phyloP scores from a whole-genome alignment of 2,329 filamentous ascomycete species.

The Cladosporium oxysporum region DNA sequence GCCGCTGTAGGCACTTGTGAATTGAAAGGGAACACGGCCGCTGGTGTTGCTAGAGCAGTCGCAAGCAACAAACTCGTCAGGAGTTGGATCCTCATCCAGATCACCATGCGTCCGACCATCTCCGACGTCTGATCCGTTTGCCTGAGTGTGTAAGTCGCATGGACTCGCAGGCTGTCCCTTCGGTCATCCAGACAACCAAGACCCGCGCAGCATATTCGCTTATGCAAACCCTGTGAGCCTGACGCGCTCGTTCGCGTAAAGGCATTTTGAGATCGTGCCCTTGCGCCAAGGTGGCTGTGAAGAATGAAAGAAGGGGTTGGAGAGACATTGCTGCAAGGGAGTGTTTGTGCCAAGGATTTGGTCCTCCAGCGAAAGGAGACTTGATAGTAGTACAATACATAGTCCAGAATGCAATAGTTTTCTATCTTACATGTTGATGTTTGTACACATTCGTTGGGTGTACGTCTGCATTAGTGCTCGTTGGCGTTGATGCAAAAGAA shows the following conservation, averaged over 20 bases:
- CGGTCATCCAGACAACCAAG: background rate
- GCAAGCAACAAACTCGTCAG: background rate
- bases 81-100: background rate
- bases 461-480: background rate
- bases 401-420: background rate
- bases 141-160: slow-evolving; percentile 3
- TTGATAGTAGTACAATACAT: slow-evolving; percentile 15
- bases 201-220: slow-evolving; percentile 11
- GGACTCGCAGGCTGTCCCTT: background rate
- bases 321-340: slow-evolving; percentile 18
- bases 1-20: slow-evolving; percentile 81
- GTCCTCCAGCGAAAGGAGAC: background rate
- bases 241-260: slow-evolving; percentile 19
- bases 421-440: slow-evolving; percentile 16
- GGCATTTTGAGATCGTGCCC: slow-evolving; percentile 19
- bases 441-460: background rate
- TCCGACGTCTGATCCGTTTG: background rate
- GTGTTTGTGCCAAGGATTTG: slow-evolving; percentile 5
- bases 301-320: slow-evolving; percentile 15
- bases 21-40: slow-evolving; percentile 71
- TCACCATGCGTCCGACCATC: slow-evolving; percentile 9
- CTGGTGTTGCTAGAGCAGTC: slow-evolving; percentile 33
- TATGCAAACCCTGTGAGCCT: slow-evolving; percentile 6
- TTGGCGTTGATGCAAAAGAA: background rate
- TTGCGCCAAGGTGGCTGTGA: slow-evolving; percentile 20